These are phyloP conservation scores for Pythium grandisporangium DNA, from an alignment of 352 stramenopile species.

Conservation along the genomic window DNA sequence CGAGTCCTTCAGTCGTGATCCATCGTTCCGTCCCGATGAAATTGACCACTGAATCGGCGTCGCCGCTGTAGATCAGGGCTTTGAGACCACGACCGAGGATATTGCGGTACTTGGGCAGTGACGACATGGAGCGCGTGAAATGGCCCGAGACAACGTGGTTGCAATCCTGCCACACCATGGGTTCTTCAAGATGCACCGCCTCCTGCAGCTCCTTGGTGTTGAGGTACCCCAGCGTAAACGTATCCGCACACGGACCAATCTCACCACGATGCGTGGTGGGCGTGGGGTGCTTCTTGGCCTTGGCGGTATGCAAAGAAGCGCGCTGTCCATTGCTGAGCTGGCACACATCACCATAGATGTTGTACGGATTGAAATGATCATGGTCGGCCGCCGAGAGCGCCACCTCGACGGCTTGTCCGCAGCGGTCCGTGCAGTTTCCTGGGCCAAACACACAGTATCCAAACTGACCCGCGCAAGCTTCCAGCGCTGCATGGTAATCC, in stretches of 20 bases:
- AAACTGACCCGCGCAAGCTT: constrained; percentile 40
- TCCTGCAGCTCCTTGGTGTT: constrained; percentile 40
- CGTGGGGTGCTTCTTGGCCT: constrained; percentile 16
- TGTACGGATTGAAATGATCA: constrained; percentile 50
- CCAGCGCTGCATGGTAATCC: constrained; percentile 42
- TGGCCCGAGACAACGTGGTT: constrained; percentile 33
- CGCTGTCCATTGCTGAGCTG: constrained; percentile 42
- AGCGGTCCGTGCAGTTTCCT: constrained; percentile 32
- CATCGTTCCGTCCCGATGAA: constrained; percentile 81
- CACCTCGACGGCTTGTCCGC: constrained; percentile 30
- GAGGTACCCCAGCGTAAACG: constrained; percentile 42
- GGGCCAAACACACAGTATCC: constrained; percentile 52
- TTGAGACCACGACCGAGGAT: constrained; percentile 35
- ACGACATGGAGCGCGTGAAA: constrained; percentile 33
- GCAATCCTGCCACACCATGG: constrained; percentile 47
- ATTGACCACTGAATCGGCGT: constrained; percentile 65
- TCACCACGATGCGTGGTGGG: constrained; percentile 33
- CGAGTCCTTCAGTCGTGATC: constrained; percentile 44
- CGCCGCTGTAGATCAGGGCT: constrained; percentile 57
- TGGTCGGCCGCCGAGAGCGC: constrained; percentile 26
- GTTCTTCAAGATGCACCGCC: constrained; percentile 41
- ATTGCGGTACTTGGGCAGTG: constrained; percentile 52
- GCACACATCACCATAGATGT: constrained; percentile 67
- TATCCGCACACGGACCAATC: constrained; percentile 41
- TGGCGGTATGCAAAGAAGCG: constrained; percentile 21